Evolutionary conservation across 108 stramenopile species (phyloP), one percentile per base, ranked within the genome.

Genomic region (Pseudonitzschia delicatissima): DNA sequence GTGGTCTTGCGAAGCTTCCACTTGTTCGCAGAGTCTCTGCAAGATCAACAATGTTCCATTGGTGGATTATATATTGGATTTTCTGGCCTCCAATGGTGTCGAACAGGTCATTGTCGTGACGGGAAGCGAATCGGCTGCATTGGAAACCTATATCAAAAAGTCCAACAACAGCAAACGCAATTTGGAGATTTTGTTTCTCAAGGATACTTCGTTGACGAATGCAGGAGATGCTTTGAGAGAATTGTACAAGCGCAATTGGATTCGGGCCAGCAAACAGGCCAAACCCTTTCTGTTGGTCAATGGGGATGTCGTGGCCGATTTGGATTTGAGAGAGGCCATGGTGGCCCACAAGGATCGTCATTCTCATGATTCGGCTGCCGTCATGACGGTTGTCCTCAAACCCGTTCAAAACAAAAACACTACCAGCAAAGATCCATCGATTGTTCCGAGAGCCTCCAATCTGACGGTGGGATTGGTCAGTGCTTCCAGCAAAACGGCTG

Each of bases 181-280:
- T 5, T 36, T 61, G 20, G 68, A 76, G 33, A 69, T 95, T 8
- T 72, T 57, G 3, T 72, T 81, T 40, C 36, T 97, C 33, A 76
- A 87, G 62, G 83, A 91, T 45, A 67, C 80, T 3, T 72, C 72
- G 42, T 76, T 93, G 35, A 85, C 87, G 35, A 92, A 94, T 71
- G 92, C 92, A 2, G 97, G 98, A 5, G 97, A 99, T 66, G 96
- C 96, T 4, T 69, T 99, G 20, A 85, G 98, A 15, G 97, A 99
- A 72, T 70, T 99, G 37, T 97, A 99, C 71, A 82, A 86, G 62
- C 76, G 87, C n/a, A 91, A 92, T 66, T 57, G 95, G n/a, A 82
- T 99, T 45, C 35, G 60, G 32, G 25, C 60, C 11, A 26, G 20
- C 60, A 61, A 61, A 37, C 84, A 96, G 55, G 87, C 85, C 28